Evolutionary conservation across 176 grass and related monocot genomes (phyloP), one percentile per base, ranked within the genome.

Genomic region (barley (Hordeum vulgare)): DNA sequence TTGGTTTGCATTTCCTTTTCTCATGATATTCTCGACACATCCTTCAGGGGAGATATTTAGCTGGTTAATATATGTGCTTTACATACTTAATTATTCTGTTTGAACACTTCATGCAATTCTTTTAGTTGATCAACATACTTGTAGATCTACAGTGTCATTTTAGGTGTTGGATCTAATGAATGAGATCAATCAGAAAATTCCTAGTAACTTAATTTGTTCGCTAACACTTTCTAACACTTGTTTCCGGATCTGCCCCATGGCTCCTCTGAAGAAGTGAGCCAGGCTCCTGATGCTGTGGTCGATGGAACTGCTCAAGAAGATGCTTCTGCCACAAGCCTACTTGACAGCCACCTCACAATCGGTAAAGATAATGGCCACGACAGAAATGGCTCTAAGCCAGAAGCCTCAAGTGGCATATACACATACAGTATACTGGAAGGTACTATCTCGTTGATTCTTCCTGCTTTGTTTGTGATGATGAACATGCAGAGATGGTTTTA

Each of bases 401-500:
- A n/a, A n/a, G n/a, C n/a, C n/a, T n/a, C n/a, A n/a, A n/a, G n/a
- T n/a, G n/a, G n/a, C n/a, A n/a, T n/a, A n/a, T n/a, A n/a, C n/a
- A 25, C 17, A 54, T 45, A 15, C 59, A 74, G 44, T 83, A 24
- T 12, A 66, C 35, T 66, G 74, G 59, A 40, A 89, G 88, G 78
- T 85, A 76, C 20, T 12, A 25, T 70, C 71, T 67, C 9, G 4
- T 74, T 34, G 9, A 9, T 31, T 73, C 68, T 40, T 23, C 58
- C 44, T 27, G n/a, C 49, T 47, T 72, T 26, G 49, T 18, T 54
- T 63, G 41, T 18, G 61, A 62, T 31, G 47, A 62, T 25, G 47
- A 8, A 71, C 69, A 35, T 28, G 28, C 54, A 66, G 31, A 72
- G 13, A 60, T 31, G 17, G 25, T 11, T 35, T 79, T n/a, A 8